Base-by-base conservation (phyloP, 1,284 basidiomycete genomes). In the Rugiboletus extremiorientalis region DNA sequence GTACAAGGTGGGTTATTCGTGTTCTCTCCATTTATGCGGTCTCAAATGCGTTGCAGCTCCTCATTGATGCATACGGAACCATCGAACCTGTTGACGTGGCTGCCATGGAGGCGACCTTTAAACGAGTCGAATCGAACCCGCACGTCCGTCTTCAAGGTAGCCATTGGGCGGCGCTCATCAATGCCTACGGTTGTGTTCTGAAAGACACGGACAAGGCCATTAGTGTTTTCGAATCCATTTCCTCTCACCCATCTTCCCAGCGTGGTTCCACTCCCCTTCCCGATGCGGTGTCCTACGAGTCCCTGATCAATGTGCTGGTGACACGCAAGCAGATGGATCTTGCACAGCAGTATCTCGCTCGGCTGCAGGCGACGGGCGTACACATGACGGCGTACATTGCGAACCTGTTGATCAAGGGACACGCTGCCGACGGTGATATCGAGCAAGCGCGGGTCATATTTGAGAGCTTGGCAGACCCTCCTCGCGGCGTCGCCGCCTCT, bases 361-460 rank as follows among this genome's bases (percentile, higher is more conserved):
- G 84, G 57, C 86, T 99, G 79, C 73, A 75, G 40, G 67, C 74
- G 0, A 79, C 81, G 4, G 85, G 86, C 33, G 84, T 96, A 11
- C 89, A 91, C 65, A 89, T 94, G 82, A 99, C 96, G 1, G 96
- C 97, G 1, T 99, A 99, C 74, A 92, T 98, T 61, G 91, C 91
- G 44, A 99, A 99, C 74, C 80, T 92, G 60, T 76, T 98, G 64
- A 98, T 99, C 77, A 89, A 89, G 70, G 93, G 91, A 3, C 92
- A 95, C 68, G 88, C 95, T 0, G 80, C 85, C 30, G 81, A 82
- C 10, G 88, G 89, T 8, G 79, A 89, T 46, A 79, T 97, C 52
- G 84, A 84, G 30, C 76, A 81, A 44, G 86, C 95, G 0, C 79
- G 95, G 36, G 75, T 73, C 31, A 76, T 97, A 47, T 99, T 99